Conservation (phyloP, 2,329 filamentous ascomycete genomes). For the Phyllosticta capitalensis region DNA sequence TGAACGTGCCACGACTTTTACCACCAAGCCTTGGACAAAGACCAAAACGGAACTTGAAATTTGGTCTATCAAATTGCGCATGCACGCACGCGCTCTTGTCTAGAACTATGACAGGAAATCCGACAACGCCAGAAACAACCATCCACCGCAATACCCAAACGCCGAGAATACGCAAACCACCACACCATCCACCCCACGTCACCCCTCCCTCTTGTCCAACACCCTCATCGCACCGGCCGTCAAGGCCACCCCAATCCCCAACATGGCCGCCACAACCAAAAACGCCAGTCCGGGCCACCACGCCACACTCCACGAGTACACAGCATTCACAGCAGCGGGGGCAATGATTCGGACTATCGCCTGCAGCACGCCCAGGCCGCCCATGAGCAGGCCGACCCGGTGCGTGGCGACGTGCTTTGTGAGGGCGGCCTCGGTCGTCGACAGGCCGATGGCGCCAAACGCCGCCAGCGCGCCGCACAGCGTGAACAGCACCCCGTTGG, state of each 20-base stretch:
- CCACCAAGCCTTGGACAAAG: too few species aligned
- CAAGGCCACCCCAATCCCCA: slow-evolving; percentile 7
- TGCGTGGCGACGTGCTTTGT: slow-evolving; percentile 10
- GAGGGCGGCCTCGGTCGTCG: slow-evolving; percentile 12
- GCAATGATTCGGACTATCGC: slow-evolving; percentile 10
- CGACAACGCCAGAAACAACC: background rate
- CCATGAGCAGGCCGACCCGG: slow-evolving; percentile 12
- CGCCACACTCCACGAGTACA: slow-evolving; percentile 9
- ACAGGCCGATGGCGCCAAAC: slow-evolving; percentile 13
- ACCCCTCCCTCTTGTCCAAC: background rate
- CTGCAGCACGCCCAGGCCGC: slow-evolving; percentile 13
- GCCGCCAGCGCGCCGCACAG: slow-evolving; percentile 12
- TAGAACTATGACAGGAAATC: too few species aligned
- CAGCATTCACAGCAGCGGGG: slow-evolving; percentile 8
- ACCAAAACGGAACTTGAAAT: too few species aligned
- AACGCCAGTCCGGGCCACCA: slow-evolving; percentile 9
- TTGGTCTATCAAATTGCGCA: too few species aligned
- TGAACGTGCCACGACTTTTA: too few species aligned
- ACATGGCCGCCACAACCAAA: slow-evolving; percentile 7
- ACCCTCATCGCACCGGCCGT: background rate
- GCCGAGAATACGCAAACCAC: background rate
- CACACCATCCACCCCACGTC: background rate
- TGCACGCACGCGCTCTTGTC: too few species aligned
- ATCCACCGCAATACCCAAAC: background rate
- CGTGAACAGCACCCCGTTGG: slow-evolving; percentile 13